Base-by-base conservation (phyloP, 2,329 filamentous ascomycete species). In the Penicillium thymicola region DNA sequence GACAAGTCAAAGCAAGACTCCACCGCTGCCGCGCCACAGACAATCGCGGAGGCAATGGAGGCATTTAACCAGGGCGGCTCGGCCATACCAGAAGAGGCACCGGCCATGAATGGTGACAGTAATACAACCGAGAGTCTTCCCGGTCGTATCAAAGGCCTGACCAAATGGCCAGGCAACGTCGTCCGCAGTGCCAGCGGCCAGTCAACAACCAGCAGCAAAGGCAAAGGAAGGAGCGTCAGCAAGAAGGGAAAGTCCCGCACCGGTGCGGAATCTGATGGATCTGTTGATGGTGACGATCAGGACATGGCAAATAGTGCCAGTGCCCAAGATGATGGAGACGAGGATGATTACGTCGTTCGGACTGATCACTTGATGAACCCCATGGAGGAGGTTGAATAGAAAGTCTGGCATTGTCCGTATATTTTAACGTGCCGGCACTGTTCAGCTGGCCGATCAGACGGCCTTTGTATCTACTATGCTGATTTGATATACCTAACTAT, bases 1-100 rank as follows among this genome's bases (percentile, higher is more conserved):
- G 68, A 79, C 47, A 75, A 78, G 59, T 76, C 79, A 59, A 74
- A 77, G 54, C 71, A 76, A 38, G 71, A 74, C 23, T 40, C 59
- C 27, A 54, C 43, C 7, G 43, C 57, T 6, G 54, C 59, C 14
- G 59, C 64, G 5, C 66, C 70, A 7, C 70, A 71, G 53, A 76
- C 73, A 3, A 73, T 75, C 52, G 69, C 66, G 28, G 71, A 76
- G 45, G 70, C 71, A 13, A 68, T 74, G 60, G 68, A 76, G 47
- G 72, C 70, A 13, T 69, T 75, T 41, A 70, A 59, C 8, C 41
- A 67, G 8, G 70, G 67, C 2, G 54, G 32, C 23, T 50, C 40
- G 2, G 61, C 49, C 10, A 60, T 10, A 21, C 38, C 55, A 5
- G 59, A 55, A 25, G 65, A 66, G 25, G 60, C 66, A 27, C 67